Evolutionary conservation across 2,329 filamentous ascomycete species (phyloP).

Genomic region (Alternaria panax): DNA sequence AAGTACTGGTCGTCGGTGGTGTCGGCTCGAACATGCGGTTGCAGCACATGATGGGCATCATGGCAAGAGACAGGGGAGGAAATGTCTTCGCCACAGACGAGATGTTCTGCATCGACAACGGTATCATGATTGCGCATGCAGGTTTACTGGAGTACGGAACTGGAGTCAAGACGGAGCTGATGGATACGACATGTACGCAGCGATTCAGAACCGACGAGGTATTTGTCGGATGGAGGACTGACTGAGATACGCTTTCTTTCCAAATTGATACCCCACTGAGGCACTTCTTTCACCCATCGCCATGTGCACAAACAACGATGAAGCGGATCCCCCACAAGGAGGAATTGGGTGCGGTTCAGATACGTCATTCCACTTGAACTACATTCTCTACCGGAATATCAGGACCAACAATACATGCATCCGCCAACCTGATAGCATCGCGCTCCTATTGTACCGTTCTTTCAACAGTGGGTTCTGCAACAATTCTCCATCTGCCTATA

Average conservation of each 20-base stretch:
- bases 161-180: constrained; percentile 77
- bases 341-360: not conserved
- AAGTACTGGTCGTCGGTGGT: constrained; percentile 94
- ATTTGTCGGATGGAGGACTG: constrained; percentile 58
- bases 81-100: constrained; percentile 96
- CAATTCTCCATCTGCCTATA: not conserved
- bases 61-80: constrained; percentile 88
- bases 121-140: constrained; percentile 99
- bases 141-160: constrained; percentile 84
- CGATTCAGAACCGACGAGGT: constrained; percentile 61
- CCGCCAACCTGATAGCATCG: not conserved
- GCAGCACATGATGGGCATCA: constrained; percentile 98
- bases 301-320: not conserved
- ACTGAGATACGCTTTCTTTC: constrained; percentile 20
- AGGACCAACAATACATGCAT: not conserved
- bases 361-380: not conserved
- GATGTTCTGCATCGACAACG: constrained; percentile 98
- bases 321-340: not conserved
- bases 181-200: constrained; percentile 75
- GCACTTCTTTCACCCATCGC: not conserved
- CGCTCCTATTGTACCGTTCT: not conserved
- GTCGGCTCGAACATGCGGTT: constrained; percentile 94
- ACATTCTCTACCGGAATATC: not conserved
- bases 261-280: constrained; percentile 24
- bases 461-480: not conserved